Conservation (phyloP, 768 basidiomycete genomes). For the Kwoniella dejecticola region DNA sequence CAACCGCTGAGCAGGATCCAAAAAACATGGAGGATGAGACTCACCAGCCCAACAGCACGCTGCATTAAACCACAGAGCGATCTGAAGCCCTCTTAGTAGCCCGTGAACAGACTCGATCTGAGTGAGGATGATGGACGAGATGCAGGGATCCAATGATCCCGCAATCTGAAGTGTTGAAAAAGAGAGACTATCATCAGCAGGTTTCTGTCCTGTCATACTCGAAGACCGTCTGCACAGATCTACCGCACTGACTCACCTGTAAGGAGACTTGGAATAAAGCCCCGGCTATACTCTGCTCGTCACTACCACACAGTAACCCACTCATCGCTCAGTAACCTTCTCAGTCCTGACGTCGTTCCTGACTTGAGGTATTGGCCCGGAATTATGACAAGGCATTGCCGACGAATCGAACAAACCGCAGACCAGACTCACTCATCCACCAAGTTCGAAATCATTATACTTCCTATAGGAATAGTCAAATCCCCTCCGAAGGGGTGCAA, state of each 20-base stretch:
- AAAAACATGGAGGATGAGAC: no score
- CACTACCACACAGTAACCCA: neutral
- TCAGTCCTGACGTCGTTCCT: neutral
- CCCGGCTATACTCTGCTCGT: slow-evolving; percentile 29
- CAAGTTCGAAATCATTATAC: slow-evolving; percentile 31
- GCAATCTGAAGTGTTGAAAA: slow-evolving; percentile 5
- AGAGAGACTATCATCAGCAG: neutral
- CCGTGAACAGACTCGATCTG: neutral
- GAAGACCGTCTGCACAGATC: neutral
- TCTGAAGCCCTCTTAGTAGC: slow-evolving; percentile 14
- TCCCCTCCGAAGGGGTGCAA: slow-evolving; percentile 35
- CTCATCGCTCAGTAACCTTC: neutral
- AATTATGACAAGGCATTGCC: no score
- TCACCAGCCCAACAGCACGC: slow-evolving; percentile 16
- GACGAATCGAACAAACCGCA: neutral
- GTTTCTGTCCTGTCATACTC: neutral
- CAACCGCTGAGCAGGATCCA: no score
- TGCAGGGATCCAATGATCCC: slow-evolving; percentile 23
- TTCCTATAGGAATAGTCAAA: slow-evolving; percentile 22
- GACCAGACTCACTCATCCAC: slow-evolving; percentile 40
- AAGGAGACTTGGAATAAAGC: slow-evolving; percentile 33
- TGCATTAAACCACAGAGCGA: slow-evolving; percentile 22
- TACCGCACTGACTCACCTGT: neutral
- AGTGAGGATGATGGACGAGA: slow-evolving; percentile 24
- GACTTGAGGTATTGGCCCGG: no score